These are phyloP conservation scores for Erysiphe pulchra DNA, from an alignment of 2,329 filamentous ascomycete genomes.

Conservation along the genomic window DNA sequence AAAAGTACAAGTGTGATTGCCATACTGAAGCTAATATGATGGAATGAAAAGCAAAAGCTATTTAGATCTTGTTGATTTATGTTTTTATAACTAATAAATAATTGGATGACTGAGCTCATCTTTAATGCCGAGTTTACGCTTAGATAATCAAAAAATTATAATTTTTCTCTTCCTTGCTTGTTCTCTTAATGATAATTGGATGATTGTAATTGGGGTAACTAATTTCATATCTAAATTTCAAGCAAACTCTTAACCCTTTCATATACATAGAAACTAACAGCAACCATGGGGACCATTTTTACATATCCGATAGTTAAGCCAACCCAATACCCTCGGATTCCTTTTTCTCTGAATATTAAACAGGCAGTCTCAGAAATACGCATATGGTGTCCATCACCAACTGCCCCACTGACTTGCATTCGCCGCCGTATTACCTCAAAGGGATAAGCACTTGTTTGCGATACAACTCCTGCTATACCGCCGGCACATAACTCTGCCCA, in stretches of 20 bases:
- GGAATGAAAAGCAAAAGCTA: too few species aligned
- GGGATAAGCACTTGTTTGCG: slow-evolving; percentile 81
- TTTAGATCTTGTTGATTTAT: too few species aligned
- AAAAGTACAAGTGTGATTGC: slow-evolving; percentile 38
- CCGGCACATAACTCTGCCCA: slow-evolving; percentile 75
- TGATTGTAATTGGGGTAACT: background rate
- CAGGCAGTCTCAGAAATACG: slow-evolving; percentile 53
- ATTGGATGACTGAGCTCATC: too few species aligned
- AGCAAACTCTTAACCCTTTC: slow-evolving; percentile 36
- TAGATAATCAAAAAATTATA: too few species aligned
- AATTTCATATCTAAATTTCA: slow-evolving; percentile 26
- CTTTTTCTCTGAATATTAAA: slow-evolving; percentile 51
- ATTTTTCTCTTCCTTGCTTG: too few species aligned
- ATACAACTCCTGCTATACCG: slow-evolving; percentile 65
- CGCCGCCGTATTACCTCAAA: slow-evolving; percentile 74
- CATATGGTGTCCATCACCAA: slow-evolving; percentile 65
- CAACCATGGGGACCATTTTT: slow-evolving; percentile 77
- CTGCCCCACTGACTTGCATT: slow-evolving; percentile 90
- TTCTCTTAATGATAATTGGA: too few species aligned
- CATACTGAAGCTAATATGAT: too few species aligned
- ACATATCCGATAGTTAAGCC: slow-evolving; percentile 85
- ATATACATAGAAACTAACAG: slow-evolving; percentile 41
- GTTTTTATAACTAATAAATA: too few species aligned
- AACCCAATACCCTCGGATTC: slow-evolving; percentile 66
- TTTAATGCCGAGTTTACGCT: too few species aligned